phyloP scores from a whole-genome alignment of 352 stramenopile species.

The Blastocystis sp. region DNA sequence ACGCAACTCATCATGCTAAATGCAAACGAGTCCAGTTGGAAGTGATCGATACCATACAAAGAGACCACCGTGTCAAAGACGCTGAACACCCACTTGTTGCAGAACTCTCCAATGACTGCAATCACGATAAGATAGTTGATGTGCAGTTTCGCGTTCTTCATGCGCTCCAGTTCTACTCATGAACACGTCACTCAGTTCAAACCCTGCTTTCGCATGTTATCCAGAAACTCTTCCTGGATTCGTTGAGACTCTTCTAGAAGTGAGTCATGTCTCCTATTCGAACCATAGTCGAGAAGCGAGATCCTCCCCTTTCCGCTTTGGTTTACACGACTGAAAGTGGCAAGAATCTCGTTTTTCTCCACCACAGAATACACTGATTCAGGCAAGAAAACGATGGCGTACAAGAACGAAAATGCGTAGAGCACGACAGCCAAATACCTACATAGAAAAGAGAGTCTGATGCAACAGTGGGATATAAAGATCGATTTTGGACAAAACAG shows the following conservation, averaged over 20 bases:
- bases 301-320: not conserved
- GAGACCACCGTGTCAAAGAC: constrained; percentile 43
- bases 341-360: constrained; percentile 32
- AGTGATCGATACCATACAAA: constrained; percentile 24
- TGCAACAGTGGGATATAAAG: constrained; percentile 18
- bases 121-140: constrained; percentile 57
- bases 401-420: not conserved
- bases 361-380: constrained; percentile 37
- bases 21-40: not conserved
- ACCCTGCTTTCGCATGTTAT: constrained; percentile 7
- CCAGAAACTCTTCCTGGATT: constrained; percentile 26
- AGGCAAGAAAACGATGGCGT: constrained; percentile 14
- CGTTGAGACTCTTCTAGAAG: constrained; percentile 16
- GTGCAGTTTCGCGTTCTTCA: not conserved
- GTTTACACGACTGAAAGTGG: not conserved
- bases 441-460: not conserved
- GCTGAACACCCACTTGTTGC: constrained; percentile 20
- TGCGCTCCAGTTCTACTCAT: constrained; percentile 14
- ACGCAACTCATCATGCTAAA: constrained; percentile 12
- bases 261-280: not conserved
- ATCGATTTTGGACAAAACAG: not conserved
- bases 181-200: not conserved
- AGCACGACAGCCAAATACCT: not conserved
- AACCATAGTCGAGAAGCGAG: constrained; percentile 32
- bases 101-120: constrained; percentile 42